Conservation (phyloP, 306 rosid genomes). For the Hylodesmum podocarpum region DNA sequence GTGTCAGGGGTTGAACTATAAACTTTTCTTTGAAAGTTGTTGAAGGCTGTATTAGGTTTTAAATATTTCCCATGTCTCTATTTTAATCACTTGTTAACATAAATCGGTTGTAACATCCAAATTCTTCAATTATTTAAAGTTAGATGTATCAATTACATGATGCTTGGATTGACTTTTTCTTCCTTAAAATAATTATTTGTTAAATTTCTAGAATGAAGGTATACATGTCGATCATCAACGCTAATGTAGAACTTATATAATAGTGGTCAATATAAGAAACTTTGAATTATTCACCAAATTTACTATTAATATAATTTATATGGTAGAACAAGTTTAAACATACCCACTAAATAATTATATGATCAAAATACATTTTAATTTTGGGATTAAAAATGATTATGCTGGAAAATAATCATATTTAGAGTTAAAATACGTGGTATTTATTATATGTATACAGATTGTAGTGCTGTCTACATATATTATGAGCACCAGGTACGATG, state of each 20-base stretch:
- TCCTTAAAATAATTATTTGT: background rate
- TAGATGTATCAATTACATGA: background rate
- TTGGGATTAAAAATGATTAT: background rate
- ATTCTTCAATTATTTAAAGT: background rate
- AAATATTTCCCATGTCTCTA: background rate
- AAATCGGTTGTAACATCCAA: background rate
- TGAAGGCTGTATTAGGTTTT: background rate
- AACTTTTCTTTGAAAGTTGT: background rate
- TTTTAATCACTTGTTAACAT: background rate
- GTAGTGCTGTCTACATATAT: too few species aligned
- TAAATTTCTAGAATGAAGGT: background rate
- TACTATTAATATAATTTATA: background rate
- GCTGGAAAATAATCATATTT: background rate
- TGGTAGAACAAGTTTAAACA: background rate
- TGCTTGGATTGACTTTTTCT: background rate
- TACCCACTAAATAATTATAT: background rate
- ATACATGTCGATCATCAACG: background rate
- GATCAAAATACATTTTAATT: background rate
- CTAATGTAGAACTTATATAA: background rate
- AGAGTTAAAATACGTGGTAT: background rate
- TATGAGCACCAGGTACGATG: too few species aligned
- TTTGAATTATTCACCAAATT: background rate
- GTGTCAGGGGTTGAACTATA: background rate
- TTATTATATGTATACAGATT: background rate
- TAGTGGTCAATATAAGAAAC: background rate